phyloP scores from a whole-genome alignment of 1,139 yeast species.

The Taphrina confusa region DNA sequence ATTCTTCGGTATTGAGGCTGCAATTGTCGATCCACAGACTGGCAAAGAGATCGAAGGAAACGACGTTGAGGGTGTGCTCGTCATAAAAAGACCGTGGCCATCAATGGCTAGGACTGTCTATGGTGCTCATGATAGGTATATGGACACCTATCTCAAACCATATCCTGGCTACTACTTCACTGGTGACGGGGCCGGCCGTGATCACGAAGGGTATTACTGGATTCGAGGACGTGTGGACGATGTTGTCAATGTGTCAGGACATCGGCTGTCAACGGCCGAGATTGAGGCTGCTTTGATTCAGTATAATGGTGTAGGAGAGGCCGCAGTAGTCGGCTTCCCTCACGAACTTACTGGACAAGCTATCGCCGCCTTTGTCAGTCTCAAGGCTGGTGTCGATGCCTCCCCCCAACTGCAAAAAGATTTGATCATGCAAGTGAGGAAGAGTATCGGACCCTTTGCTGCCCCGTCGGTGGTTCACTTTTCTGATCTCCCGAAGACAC shows the following conservation, averaged over 20 bases:
- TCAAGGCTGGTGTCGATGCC: conserved; percentile 60
- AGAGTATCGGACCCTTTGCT: conserved; percentile 96
- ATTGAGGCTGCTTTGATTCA: conserved; percentile 89
- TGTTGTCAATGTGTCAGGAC: conserved; percentile 96
- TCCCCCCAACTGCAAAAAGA: conserved; percentile 71
- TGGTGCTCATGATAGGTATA: conserved; percentile 83
- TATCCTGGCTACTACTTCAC: conserved; percentile 97
- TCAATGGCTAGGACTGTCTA: conserved; percentile 97
- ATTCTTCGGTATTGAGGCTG: conserved; percentile 90
- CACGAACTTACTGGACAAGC: conserved; percentile 99
- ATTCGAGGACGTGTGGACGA: conserved; percentile 98
- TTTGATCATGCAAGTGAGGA: conserved; percentile 82
- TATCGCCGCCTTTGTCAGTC: conserved; percentile 86
- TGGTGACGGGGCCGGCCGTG: conserved; percentile 99
- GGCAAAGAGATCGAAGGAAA: conserved; percentile 83
- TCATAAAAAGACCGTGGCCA: conserved; percentile 90
- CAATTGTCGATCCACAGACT: conserved; percentile 85
- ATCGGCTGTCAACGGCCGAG: conserved; percentile 94
- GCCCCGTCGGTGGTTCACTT: conserved; percentile 90
- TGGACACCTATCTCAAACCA: conserved; percentile 92
- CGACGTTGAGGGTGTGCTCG: conserved; percentile 95
- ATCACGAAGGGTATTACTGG: conserved; percentile 96
- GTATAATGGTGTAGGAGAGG: conserved; percentile 78
- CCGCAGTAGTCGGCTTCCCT: conserved; percentile 91
- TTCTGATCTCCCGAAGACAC: conserved; percentile 90